phyloP scores from a whole-genome alignment of 345 rosid genomes.

The Bruguiera parviflora region DNA sequence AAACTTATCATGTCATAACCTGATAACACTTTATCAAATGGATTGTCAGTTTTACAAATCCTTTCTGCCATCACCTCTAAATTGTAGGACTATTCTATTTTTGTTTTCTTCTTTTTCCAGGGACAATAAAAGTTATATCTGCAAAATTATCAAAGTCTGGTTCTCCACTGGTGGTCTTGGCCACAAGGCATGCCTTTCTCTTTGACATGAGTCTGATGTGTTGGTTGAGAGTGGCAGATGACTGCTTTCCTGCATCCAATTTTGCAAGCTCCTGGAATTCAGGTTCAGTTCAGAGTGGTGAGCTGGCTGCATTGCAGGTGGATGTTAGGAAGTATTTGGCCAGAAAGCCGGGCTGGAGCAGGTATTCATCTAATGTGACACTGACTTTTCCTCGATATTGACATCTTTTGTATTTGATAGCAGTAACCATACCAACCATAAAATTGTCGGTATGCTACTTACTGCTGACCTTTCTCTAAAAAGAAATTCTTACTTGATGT shows the following conservation, averaged over 20 bases:
- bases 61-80: conserved; percentile 9
- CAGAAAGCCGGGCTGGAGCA: conserved; percentile 98
- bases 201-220: conserved; percentile 87
- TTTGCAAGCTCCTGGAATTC: conserved; percentile 91
- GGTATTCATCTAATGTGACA: conserved; percentile 32
- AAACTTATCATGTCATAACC: not conserved
- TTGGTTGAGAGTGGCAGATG: conserved; percentile 98
- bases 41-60: not conserved
- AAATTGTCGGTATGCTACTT: conserved; percentile 1
- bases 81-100: not conserved
- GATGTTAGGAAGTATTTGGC: conserved; percentile 94
- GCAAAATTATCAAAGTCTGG: conserved; percentile 91
- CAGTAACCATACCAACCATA: not conserved
- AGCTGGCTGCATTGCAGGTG: conserved; percentile 90
- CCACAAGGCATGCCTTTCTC: conserved; percentile 91
- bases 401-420: not conserved
- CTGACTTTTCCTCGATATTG: not conserved
- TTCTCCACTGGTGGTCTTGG: conserved; percentile 91
- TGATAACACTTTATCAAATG: not conserved
- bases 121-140: conserved; percentile 83
- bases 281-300: conserved; percentile 80
- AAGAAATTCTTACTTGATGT: not conserved
- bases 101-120: conserved; percentile 36
- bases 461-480: not conserved
- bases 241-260: conserved; percentile 97